A percentile compares a stretch with the other conserved stretches of the same genome.
These are phyloP conservation scores for Alternaria sp. DNA, from an alignment of 2,329 filamentous ascomycete genomes.

Conservation along the genomic window DNA sequence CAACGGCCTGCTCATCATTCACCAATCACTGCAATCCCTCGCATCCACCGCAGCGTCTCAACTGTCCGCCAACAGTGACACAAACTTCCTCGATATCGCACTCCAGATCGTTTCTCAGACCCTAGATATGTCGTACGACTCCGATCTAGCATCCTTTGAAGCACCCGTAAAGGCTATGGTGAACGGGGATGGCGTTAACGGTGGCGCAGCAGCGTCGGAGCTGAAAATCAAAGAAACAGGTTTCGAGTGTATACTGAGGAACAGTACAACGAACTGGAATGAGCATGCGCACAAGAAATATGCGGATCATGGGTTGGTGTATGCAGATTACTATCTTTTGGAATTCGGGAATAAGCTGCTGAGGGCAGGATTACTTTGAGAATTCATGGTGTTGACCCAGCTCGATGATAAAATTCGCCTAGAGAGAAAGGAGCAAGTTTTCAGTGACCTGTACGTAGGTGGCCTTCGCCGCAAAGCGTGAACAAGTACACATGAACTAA, in stretches of 20 bases:
- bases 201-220: slow-evolving; percentile 3
- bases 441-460: too few relatives aligned
- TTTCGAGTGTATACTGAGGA: slow-evolving; percentile 57
- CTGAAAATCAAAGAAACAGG: slow-evolving; percentile 37
- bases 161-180: slow-evolving; percentile 10
- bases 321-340: slow-evolving; percentile 60
- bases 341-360: slow-evolving; percentile 59
- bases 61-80: slow-evolving; percentile 2
- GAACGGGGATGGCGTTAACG: slow-evolving; percentile 20
- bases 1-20: slow-evolving; percentile 53
- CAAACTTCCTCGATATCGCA: slow-evolving; percentile 26
- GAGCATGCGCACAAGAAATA: slow-evolving; percentile 56
- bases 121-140: slow-evolving; percentile 43
- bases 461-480: too few relatives aligned
- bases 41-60: background rate
- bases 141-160: slow-evolving; percentile 36
- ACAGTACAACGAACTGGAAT: slow-evolving; percentile 59
- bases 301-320: slow-evolving; percentile 59
- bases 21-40: slow-evolving; percentile 43
- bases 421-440: too few relatives aligned
- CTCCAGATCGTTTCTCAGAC: slow-evolving; percentile 37
- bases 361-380: slow-evolving; percentile 39
- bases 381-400: background rate
- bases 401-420: too few relatives aligned
- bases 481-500: too few relatives aligned